These are phyloP conservation scores for Hemileccinum rubropunctum DNA, from an alignment of 768 basidiomycete species.

Conservation along the genomic window DNA sequence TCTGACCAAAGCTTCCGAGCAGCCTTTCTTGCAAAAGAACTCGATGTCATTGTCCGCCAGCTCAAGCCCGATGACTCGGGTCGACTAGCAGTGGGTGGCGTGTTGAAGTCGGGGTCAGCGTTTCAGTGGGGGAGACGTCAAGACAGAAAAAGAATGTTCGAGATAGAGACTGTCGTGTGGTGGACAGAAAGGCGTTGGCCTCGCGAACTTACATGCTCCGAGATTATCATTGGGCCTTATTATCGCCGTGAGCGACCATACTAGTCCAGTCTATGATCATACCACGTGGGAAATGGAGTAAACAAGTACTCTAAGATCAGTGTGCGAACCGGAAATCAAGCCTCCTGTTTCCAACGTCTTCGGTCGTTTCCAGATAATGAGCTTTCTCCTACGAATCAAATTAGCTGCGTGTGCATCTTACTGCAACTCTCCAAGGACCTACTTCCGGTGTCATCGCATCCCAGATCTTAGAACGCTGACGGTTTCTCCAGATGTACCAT, in stretches of 20 bases:
- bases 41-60: neutral
- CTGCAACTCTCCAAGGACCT: neutral
- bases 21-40: constrained; percentile 1
- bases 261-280: no score
- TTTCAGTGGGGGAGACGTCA: neutral
- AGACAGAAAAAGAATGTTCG: neutral
- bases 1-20: constrained; percentile 12
- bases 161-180: neutral
- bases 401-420: neutral
- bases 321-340: constrained; percentile 65
- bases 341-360: constrained; percentile 56
- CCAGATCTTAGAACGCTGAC: constrained; percentile 53
- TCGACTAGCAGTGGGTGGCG: constrained; percentile 15
- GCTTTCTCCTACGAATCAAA: constrained; percentile 44
- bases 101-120: neutral
- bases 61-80: neutral
- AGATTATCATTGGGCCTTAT: neutral
- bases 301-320: constrained; percentile 19
- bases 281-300: no score
- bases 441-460: constrained; percentile 52
- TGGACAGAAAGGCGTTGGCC: neutral
- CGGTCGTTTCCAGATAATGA: constrained; percentile 40
- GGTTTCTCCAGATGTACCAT: constrained; percentile 61
- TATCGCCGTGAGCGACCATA: neutral
- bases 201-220: no score